These are phyloP conservation scores for Xylaria flabelliformis DNA, from an alignment of 495 filamentous ascomycete genomes.

Conservation along the genomic window DNA sequence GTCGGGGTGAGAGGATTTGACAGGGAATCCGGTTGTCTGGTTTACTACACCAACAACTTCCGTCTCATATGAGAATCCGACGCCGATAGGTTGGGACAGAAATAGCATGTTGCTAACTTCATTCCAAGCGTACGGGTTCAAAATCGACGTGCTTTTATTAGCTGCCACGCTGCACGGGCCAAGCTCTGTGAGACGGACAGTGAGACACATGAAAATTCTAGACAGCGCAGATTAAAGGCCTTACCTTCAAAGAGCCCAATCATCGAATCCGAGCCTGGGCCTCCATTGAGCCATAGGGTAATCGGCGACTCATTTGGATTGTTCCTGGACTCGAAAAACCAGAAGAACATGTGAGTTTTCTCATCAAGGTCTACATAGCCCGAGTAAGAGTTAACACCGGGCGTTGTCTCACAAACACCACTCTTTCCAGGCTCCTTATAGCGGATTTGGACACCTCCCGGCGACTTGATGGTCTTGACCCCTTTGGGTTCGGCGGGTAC, in stretches of 20 bases:
- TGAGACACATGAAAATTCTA: conserved; percentile 27
- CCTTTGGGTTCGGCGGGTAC: conserved; percentile 54
- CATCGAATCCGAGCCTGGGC: conserved; percentile 62
- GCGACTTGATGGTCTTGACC: conserved; percentile 64
- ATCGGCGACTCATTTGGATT: conserved; percentile 62
- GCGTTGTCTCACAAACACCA: conserved; percentile 46
- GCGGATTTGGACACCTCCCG: conserved; percentile 59
- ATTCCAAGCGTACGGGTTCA: conserved; percentile 69
- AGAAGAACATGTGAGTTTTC: conserved; percentile 67
- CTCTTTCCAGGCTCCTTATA: conserved; percentile 60
- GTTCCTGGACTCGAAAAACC: conserved; percentile 70
- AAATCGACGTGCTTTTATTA: conserved; percentile 52
- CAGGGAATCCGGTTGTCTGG: conserved; percentile 34
- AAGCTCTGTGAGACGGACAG: conserved; percentile 49
- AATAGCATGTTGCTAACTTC: conserved; percentile 71
- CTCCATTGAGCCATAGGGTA: conserved; percentile 67
- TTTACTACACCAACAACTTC: conserved; percentile 39
- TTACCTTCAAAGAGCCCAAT: conserved; percentile 68
- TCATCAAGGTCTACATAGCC: conserved; percentile 52
- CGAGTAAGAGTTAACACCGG: conserved; percentile 41
- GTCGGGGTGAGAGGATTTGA: conserved; percentile 34
- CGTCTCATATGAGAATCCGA: conserved; percentile 63
- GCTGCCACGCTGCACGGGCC: conserved; percentile 65
- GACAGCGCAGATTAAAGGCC: conserved; percentile 21
- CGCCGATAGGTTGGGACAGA: conserved; percentile 67